Base-by-base conservation (phyloP, 2,329 filamentous ascomycete species). In the Colletotrichum echinochloae region DNA sequence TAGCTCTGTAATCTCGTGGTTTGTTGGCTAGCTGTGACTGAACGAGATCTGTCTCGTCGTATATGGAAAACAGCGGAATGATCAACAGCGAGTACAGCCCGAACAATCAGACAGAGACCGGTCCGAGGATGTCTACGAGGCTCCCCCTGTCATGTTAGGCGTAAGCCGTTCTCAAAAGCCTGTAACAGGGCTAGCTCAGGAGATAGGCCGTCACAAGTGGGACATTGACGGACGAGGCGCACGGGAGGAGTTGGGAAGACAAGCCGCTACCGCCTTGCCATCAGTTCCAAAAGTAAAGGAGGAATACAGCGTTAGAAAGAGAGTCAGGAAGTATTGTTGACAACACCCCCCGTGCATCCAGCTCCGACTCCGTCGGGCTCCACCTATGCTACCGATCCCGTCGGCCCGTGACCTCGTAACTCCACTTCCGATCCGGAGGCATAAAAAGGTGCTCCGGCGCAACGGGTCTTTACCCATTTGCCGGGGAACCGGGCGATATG, bases 311-410 rank as follows among this genome's bases (percentile, higher is more conserved):
- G 26, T 7, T 11, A 11, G 28, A 28, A 60, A 48, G 39, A 33
- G 20, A 26, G 26, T 8, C 41, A n/a, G 23, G 28, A 26, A 44
- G 33, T 26, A 16, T 39, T 49, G n/a, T 39, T 49, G 39, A n/a
- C 52, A 65, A 65, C 35, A 55, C 30, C 14, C 52, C 41, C 16
- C 12, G 33, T 44, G 28, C 33, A 61, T 4, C 23, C 66, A 35
- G 54, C 37, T 54, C 16, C 62, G 62, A 33, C 49, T 62, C 66
- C 62, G 51, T 51, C 30, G 14, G 7, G 55, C 49, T 23, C 64
- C 64, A 44, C 39, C 49, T 9, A 49, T 56, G 33, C 41, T 51
- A 23, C 57, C 67, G 51, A 51, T 49, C 23, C 8, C 16, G 46
- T 26, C 41, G 20, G 49, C 20, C 62, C 14, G 28, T 11, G 23